Percentiles rank a stretch among this genome's conserved stretches.
These are phyloP conservation scores for Larix sibirica DNA, from an alignment of 83 land plant species.

Conservation along the genomic window DNA sequence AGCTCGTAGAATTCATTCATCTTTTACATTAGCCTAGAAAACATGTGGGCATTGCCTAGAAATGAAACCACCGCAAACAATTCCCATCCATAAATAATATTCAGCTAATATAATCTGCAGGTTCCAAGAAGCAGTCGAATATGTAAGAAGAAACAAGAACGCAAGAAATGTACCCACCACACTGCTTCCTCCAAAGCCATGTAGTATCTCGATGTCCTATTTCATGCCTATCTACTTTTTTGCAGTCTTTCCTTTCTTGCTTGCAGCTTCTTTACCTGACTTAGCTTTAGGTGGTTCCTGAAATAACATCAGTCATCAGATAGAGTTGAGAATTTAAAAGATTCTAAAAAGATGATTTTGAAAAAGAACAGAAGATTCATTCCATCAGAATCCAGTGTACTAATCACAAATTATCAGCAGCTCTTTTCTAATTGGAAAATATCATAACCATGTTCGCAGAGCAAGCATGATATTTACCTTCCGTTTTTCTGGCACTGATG, in stretches of 20 bases:
- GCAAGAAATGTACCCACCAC: background rate
- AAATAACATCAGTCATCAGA: background rate
- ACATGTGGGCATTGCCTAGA: background rate
- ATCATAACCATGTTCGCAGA: too few species aligned
- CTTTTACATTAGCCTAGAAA: background rate
- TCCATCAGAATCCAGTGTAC: background rate
- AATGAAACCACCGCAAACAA: background rate
- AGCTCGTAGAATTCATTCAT: background rate
- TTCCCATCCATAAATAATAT: background rate
- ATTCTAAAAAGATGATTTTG: background rate
- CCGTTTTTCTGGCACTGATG: slow-evolving; percentile 53
- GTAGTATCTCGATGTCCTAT: background rate
- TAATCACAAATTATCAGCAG: background rate
- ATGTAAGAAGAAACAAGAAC: background rate
- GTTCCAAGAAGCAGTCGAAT: background rate
- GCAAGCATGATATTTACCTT: slow-evolving; percentile 49
- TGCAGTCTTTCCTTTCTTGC: background rate
- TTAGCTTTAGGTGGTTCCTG: slow-evolving; percentile 4
- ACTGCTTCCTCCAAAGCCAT: background rate
- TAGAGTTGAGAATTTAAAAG: too few species aligned
- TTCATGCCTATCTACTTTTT: background rate
- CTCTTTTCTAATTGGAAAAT: background rate
- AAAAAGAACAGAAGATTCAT: background rate
- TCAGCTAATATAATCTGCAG: background rate
- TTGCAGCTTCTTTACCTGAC: background rate